Evolutionary conservation across 139 green algal genomes (phyloP), one percentile per base, ranked within the genome.

Genomic region (Tetratostichococcus sp.): DNA sequence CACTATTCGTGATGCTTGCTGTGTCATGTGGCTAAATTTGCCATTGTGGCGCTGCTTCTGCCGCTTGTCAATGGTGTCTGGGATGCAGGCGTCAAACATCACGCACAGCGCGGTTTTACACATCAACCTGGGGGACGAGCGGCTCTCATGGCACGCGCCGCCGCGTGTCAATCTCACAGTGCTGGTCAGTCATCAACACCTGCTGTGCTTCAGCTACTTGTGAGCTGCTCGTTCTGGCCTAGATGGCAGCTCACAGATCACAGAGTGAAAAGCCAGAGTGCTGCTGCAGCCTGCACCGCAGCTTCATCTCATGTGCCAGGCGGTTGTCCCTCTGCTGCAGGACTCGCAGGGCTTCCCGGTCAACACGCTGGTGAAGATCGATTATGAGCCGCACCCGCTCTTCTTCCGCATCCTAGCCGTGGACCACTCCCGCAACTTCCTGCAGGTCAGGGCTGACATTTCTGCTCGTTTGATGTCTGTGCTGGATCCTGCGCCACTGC

Each of bases 401-500:
- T 82, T 82, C 67, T 82, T 82, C 71, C 67, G 77, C 25, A 73
- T 82, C 19, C 42, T 62, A 8, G 43, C 59, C 28, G 43, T 78
- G 28, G 4, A 70, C 17, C 22, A 31, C 2, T 50, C n/a, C 25
- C 22, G n/a, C 1, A 42, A 39, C 2, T 1, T 39, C 1, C 65
- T 82, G 1, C 30, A 58, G 65, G 34, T 74, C 8, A 22, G 39
- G n/a, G n/a, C n/a, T n/a, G n/a, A n/a, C n/a, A n/a, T n/a, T n/a
- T n/a, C n/a, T n/a, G n/a, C n/a, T n/a, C n/a, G n/a, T n/a, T n/a
- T n/a, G n/a, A n/a, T n/a, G n/a, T n/a, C n/a, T n/a, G n/a, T n/a
- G n/a, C n/a, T n/a, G n/a, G n/a, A n/a, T n/a, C n/a, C n/a, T n/a
- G n/a, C n/a, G n/a, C n/a, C n/a, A n/a, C n/a, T n/a, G n/a, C n/a